A percentile compares a stretch with the other conserved stretches of the same genome.
These are phyloP conservation scores for Euptelea pleiosperma DNA, from an alignment of 164 flowering plant species.

Conservation along the genomic window DNA sequence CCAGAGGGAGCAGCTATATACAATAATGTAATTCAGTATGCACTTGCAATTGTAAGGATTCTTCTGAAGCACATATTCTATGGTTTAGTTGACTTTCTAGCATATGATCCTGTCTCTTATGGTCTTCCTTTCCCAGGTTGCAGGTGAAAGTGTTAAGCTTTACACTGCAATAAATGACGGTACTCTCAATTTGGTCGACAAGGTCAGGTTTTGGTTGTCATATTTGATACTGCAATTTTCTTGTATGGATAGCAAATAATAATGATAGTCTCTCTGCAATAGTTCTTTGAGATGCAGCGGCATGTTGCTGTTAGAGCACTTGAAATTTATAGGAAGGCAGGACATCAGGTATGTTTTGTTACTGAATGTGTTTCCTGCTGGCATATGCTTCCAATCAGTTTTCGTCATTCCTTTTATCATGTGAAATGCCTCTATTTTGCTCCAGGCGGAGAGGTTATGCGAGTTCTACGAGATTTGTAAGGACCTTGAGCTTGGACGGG, in stretches of 20 bases:
- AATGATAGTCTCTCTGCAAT: conserved; percentile 10
- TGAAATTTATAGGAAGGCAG: conserved; percentile 44
- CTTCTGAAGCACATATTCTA: not conserved
- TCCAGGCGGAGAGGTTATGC: conserved; percentile 42
- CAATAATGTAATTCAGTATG: conserved; percentile 43
- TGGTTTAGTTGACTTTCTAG: not conserved
- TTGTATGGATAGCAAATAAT: too few species aligned
- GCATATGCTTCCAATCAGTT: too few species aligned
- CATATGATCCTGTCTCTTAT: conserved; percentile 4
- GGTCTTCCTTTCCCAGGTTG: conserved; percentile 34
- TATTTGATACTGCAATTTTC: too few species aligned
- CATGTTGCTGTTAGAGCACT: conserved; percentile 50
- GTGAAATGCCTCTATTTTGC: conserved; percentile 3
- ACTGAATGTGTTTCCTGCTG: not conserved
- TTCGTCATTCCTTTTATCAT: not conserved
- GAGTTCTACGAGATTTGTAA: conserved; percentile 47
- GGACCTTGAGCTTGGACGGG: conserved; percentile 29
- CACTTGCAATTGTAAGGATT: conserved; percentile 46
- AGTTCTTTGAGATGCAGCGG: conserved; percentile 62
- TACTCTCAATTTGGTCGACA: conserved; percentile 46
- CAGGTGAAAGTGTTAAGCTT: conserved; percentile 37
- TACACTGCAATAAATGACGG: conserved; percentile 48
- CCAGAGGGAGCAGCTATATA: conserved; percentile 45
- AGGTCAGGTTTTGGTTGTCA: conserved; percentile 23
- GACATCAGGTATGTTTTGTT: conserved; percentile 33